Evolutionary conservation across 768 basidiomycete genomes (phyloP).

Genomic region (Tricholoma bakamatsutake): DNA sequence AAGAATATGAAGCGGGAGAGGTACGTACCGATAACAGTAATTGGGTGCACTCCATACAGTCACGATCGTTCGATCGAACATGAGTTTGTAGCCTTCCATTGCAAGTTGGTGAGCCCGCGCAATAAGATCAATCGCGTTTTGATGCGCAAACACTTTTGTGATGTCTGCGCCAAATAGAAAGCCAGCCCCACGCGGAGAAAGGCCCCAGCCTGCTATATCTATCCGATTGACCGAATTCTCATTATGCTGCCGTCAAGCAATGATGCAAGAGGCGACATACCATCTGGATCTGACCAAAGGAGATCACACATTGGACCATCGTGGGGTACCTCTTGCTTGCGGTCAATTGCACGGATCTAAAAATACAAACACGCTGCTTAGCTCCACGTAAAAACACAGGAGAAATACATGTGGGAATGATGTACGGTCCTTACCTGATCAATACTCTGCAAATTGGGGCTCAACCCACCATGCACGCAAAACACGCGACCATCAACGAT

Average conservation of each 20-base stretch:
- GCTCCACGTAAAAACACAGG: not conserved
- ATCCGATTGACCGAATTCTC: constrained; percentile 1
- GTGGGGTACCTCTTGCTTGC: constrained; percentile 97
- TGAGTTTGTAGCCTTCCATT: constrained; percentile 96
- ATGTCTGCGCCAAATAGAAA: constrained; percentile 93
- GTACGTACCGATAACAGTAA: constrained; percentile 88
- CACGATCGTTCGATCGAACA: constrained; percentile 93
- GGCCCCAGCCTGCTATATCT: constrained; percentile 93
- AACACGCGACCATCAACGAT: constrained; percentile 97
- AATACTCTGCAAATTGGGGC: constrained; percentile 78
- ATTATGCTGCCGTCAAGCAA: not conserved
- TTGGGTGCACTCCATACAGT: constrained; percentile 99
- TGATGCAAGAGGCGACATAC: constrained; percentile 33
- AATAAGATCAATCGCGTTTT: constrained; percentile 91
- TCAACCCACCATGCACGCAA: constrained; percentile 95
- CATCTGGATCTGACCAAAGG: constrained; percentile 99
- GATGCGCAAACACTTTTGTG: constrained; percentile 83
- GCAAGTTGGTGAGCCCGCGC: constrained; percentile 96
- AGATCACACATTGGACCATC: constrained; percentile 99
- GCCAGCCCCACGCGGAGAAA: constrained; percentile 96
- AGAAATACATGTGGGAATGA: not conserved
- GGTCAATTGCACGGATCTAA: constrained; percentile 90
- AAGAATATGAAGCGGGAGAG: constrained; percentile 3
- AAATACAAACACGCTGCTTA: not conserved
- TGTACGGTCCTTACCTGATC: constrained; percentile 66